These are phyloP conservation scores for Setomelanomma holmii DNA, from an alignment of 2,329 filamentous ascomycete genomes.

Conservation along the genomic window DNA sequence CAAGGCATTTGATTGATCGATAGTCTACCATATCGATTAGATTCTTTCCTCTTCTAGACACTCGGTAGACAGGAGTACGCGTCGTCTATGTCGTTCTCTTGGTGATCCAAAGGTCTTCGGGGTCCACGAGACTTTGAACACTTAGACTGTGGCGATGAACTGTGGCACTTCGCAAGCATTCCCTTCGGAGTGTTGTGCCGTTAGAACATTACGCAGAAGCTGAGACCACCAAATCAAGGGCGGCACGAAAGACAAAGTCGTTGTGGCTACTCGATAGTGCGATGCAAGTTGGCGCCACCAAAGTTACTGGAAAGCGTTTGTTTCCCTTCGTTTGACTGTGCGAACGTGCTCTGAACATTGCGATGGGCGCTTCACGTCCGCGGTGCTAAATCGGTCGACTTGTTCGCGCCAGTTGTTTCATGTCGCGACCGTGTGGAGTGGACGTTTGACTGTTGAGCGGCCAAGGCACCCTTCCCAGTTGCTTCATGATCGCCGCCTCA, in stretches of 20 bases:
- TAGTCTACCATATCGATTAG: not conserved
- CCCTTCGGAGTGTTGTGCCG: not conserved
- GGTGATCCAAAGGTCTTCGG: constrained; percentile 5
- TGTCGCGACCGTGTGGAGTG: constrained; percentile 12
- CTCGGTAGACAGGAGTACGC: constrained; percentile 12
- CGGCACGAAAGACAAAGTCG: not conserved
- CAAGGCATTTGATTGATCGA: constrained; percentile 7
- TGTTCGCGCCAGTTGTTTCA: constrained; percentile 19
- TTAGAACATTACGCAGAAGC: not conserved
- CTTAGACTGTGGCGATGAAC: constrained; percentile 10
- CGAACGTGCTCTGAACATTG: constrained; percentile 6
- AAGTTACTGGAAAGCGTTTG: constrained; percentile 3
- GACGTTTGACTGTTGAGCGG: constrained; percentile 7
- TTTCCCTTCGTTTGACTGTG: constrained; percentile 8
- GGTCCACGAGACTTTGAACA: constrained; percentile 11
- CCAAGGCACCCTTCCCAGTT: not conserved
- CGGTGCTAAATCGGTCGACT: not conserved
- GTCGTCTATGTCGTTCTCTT: constrained; percentile 12
- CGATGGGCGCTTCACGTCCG: too few species aligned
- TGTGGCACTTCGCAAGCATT: constrained; percentile 3
- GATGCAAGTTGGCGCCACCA: not conserved
- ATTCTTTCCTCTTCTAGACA: not conserved
- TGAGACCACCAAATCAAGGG: not conserved
- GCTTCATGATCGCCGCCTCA: constrained; percentile 5
- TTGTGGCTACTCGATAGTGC: not conserved